A percentile compares a stretch with the other conserved stretches of the same genome.
phyloP scores from a whole-genome alignment of 1,139 yeast species.

The Suhomyces coccinellae region DNA sequence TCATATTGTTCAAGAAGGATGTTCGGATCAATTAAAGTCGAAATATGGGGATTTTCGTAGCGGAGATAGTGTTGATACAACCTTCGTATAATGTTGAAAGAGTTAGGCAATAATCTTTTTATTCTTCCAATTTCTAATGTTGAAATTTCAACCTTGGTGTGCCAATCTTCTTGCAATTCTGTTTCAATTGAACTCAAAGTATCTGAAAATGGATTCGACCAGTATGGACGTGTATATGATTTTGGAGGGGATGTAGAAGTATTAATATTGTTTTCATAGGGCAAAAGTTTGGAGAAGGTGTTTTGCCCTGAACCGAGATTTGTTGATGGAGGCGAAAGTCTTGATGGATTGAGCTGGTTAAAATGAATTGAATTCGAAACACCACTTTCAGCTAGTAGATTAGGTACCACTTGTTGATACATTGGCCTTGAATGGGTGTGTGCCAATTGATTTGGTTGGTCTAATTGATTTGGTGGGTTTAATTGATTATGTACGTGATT shows the following conservation, averaged over 20 bases:
- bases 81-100: constrained; percentile 9
- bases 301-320: neutral
- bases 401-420: neutral
- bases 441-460: neutral
- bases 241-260: neutral
- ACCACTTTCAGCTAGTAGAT: no score
- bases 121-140: constrained; percentile 14
- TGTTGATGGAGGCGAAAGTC: neutral
- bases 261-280: neutral
- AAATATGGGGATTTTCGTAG: constrained; percentile 11
- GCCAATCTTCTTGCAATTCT: constrained; percentile 10
- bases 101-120: constrained; percentile 13
- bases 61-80: constrained; percentile 10
- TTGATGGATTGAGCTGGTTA: neutral
- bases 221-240: neutral
- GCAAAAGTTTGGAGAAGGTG: neutral
- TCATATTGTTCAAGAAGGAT: constrained; percentile 6
- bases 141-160: constrained; percentile 10
- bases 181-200: constrained; percentile 1
- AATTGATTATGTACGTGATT: neutral
- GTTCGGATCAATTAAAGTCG: constrained; percentile 9
- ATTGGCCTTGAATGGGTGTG: neutral
- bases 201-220: constrained; percentile 6
- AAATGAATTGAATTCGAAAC: no score
- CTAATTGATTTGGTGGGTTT: neutral